Percentiles rank a stretch among this genome's conserved stretches.
Conservation (phyloP, 225 moss, liverwort and hornwort genomes). For the Physcomitrellopsis africana region DNA sequence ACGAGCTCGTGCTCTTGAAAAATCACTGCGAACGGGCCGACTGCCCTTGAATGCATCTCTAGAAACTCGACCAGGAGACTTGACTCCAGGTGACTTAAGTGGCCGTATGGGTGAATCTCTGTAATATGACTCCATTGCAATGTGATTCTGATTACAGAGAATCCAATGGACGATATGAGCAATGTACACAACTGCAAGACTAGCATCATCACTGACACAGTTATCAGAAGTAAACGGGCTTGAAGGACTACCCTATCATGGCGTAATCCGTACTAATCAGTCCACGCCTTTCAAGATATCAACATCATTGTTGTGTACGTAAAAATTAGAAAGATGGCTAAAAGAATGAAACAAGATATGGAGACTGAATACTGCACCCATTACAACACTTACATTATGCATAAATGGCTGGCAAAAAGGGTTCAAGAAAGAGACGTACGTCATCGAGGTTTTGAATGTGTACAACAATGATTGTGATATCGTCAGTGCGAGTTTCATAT, state of each 20-base stretch:
- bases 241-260: neutral
- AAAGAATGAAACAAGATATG: neutral
- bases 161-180: slow-evolving; percentile 16
- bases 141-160: slow-evolving; percentile 36
- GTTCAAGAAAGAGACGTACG: slow-evolving; percentile 30
- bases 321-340: neutral
- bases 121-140: slow-evolving; percentile 34
- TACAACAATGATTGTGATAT: slow-evolving; percentile 93
- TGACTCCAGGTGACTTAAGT: slow-evolving; percentile 29
- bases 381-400: neutral
- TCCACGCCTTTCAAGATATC: neutral
- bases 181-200: slow-evolving; percentile 8
- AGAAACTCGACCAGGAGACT: slow-evolving; percentile 36
- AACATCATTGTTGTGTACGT: neutral
- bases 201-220: neutral
- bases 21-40: slow-evolving; percentile 49
- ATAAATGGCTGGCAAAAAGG: neutral
- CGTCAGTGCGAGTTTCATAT: slow-evolving; percentile 95
- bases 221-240: neutral
- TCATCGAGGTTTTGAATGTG: slow-evolving; percentile 79
- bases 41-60: slow-evolving; percentile 39
- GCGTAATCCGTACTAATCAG: neutral
- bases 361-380: neutral
- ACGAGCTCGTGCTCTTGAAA: slow-evolving; percentile 58
- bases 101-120: slow-evolving; percentile 36